phyloP scores from a whole-genome alignment of 805 yeast species.

The Lipomyces starkeyi region DNA sequence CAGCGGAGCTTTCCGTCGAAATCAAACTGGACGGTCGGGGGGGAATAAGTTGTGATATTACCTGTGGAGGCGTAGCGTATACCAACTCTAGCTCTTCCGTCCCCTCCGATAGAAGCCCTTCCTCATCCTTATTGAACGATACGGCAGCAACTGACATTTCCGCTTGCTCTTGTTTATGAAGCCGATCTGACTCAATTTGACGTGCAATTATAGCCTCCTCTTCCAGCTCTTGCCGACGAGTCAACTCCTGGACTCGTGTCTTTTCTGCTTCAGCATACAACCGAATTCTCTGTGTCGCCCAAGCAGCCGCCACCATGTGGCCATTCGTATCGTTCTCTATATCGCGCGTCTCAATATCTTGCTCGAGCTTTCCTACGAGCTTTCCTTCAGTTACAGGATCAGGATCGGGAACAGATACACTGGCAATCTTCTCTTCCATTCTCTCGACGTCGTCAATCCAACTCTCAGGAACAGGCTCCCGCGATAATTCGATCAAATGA shows the following conservation, averaged over 20 bases:
- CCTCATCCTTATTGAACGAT: not conserved
- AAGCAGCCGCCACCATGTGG: not conserved
- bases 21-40: not conserved
- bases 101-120: not conserved
- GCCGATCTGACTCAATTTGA: not conserved
- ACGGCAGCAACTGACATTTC: not conserved
- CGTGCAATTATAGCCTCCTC: not conserved
- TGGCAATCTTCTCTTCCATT: constrained; percentile 17
- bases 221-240: constrained; percentile 10
- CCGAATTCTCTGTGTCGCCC: not conserved
- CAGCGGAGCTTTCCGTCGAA: constrained; percentile 6
- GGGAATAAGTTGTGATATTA: not conserved
- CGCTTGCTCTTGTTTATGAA: not conserved
- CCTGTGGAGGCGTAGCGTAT: not conserved
- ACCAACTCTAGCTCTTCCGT: not conserved
- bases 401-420: not conserved
- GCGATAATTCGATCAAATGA: constrained; percentile 27
- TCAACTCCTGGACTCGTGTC: not conserved
- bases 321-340: not conserved
- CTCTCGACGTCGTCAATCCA: constrained; percentile 35
- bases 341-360: not conserved
- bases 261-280: not conserved
- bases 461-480: constrained; percentile 32
- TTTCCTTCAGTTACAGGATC: not conserved
- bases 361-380: not conserved